A percentile compares a stretch with the other conserved stretches of the same genome.
Conservation (phyloP, 1,284 basidiomycete genomes). For the Ceratobasidium sp. region DNA sequence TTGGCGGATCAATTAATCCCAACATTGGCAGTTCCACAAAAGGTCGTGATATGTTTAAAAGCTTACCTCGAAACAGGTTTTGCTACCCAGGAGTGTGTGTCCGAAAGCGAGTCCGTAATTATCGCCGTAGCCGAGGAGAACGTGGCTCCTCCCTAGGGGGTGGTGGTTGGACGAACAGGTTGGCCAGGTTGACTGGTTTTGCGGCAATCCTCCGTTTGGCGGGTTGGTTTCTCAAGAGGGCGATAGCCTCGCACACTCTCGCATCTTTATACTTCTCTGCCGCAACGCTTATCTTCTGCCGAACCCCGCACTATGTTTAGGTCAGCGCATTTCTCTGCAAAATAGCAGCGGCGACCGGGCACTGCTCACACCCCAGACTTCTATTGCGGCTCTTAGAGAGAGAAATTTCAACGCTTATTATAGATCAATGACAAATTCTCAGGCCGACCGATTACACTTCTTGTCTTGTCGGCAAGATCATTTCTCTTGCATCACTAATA, state of each 20-base stretch:
- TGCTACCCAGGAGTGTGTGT: neutral
- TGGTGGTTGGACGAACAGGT: neutral
- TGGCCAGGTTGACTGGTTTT: neutral
- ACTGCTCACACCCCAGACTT: neutral
- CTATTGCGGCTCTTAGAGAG: too few relatives aligned
- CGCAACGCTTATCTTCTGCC: slow-evolving; percentile 35
- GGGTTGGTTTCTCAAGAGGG: slow-evolving; percentile 15
- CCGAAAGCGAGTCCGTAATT: neutral
- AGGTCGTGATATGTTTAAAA: neutral
- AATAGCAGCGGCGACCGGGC: slow-evolving; percentile 29
- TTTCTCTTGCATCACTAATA: too few relatives aligned
- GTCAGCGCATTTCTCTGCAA: slow-evolving; percentile 22
- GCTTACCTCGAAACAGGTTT: neutral
- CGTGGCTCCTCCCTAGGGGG: too few relatives aligned
- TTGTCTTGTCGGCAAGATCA: too few relatives aligned
- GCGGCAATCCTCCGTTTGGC: neutral
- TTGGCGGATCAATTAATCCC: slow-evolving; percentile 8
- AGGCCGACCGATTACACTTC: too few relatives aligned
- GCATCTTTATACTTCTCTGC: slow-evolving; percentile 21
- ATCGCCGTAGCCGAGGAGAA: too few relatives aligned
- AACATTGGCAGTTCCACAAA: neutral
- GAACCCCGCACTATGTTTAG: slow-evolving; percentile 28
- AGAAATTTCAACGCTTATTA: too few relatives aligned
- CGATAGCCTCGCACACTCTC: neutral
- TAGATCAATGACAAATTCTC: too few relatives aligned